Conservation (phyloP, 2,329 filamentous ascomycete species). For the Fusarium tuaranense region DNA sequence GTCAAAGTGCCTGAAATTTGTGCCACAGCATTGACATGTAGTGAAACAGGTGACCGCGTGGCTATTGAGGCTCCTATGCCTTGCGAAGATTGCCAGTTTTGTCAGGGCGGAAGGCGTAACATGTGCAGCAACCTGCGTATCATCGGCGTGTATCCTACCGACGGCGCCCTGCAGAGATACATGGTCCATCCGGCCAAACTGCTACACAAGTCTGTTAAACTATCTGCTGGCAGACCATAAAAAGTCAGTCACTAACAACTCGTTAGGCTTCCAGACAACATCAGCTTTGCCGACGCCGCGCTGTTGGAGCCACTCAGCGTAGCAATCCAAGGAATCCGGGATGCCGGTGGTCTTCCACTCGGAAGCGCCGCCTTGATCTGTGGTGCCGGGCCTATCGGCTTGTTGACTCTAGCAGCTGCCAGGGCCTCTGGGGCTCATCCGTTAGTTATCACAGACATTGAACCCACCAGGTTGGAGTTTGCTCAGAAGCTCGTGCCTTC, state of each 20-base stretch:
- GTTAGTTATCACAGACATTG: not conserved
- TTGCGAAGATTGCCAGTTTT: not conserved
- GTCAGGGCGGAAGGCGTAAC: not conserved
- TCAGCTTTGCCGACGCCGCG: too few species aligned
- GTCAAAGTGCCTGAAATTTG: not conserved
- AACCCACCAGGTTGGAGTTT: not conserved
- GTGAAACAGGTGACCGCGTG: not conserved
- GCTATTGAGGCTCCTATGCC: not conserved
- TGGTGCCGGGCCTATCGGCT: too few species aligned
- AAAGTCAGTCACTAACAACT: too few species aligned
- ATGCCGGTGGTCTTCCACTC: too few species aligned
- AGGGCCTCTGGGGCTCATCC: not conserved
- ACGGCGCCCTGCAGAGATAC: too few species aligned
- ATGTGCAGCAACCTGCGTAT: not conserved
- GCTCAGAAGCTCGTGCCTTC: not conserved
- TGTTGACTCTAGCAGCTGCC: too few species aligned
- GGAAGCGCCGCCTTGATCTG: too few species aligned
- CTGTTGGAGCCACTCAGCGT: too few species aligned
- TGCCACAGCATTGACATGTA: not conserved
- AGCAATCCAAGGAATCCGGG: too few species aligned
- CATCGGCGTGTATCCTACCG: not conserved
- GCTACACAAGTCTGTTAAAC: too few species aligned
- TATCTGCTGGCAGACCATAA: accelerated
- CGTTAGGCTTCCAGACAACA: too few species aligned
- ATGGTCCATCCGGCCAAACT: too few species aligned